Evolutionary conservation across 345 rosid species (phyloP).

Genomic region (Geranium rotundifolium): DNA sequence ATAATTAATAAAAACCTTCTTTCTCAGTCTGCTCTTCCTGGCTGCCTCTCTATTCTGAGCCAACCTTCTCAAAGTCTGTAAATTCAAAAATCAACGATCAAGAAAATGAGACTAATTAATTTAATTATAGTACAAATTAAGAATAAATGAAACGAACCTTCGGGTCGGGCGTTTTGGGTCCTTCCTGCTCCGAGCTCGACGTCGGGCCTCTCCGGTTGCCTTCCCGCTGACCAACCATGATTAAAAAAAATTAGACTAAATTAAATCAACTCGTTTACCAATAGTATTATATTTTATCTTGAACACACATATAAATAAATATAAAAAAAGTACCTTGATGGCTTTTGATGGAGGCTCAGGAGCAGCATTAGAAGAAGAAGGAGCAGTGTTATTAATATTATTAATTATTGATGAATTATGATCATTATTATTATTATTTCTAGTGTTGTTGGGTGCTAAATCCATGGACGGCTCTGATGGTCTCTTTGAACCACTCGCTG

Average conservation of each 20-base stretch:
- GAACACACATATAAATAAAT: background rate
- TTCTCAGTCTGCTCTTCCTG: slow-evolving; percentile 43
- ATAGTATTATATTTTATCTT: too few species aligned
- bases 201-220: slow-evolving; percentile 37
- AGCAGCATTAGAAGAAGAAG: slow-evolving; percentile 5
- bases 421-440: slow-evolving; percentile 7
- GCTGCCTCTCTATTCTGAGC: slow-evolving; percentile 59
- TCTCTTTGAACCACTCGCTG: slow-evolving; percentile 30
- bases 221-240: slow-evolving; percentile 12
- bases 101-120: too few species aligned
- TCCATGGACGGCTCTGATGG: slow-evolving; percentile 24
- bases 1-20: slow-evolving; percentile 20
- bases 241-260: too few species aligned
- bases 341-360: slow-evolving; percentile 26
- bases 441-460: slow-evolving; percentile 11
- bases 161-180: slow-evolving; percentile 40
- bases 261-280: too few species aligned
- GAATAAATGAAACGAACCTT: slow-evolving; percentile 20
- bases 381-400: too few species aligned
- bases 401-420: too few species aligned
- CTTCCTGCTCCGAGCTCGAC: slow-evolving; percentile 32
- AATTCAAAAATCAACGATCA: background rate
- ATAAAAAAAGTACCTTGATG: slow-evolving; percentile 16
- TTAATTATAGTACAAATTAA: background rate
- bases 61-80: slow-evolving; percentile 37